These are phyloP conservation scores for Phytophthora syringae DNA, from an alignment of 352 stramenopile species.

Conservation along the genomic window DNA sequence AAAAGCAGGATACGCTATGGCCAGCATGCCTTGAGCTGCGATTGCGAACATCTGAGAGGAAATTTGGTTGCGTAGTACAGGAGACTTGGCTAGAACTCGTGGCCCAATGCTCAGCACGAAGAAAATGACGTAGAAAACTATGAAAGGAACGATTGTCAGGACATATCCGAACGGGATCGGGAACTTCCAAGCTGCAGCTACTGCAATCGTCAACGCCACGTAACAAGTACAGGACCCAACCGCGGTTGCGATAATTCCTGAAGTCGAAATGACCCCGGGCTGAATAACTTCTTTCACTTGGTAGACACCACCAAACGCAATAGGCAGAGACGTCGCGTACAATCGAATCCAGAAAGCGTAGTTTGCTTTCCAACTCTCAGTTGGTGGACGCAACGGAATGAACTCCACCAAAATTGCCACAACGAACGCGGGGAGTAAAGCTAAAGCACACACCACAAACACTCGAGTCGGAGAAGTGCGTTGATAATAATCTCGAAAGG, in stretches of 20 bases:
- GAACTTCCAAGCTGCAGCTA: slow-evolving; percentile 27
- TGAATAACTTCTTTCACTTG: slow-evolving; percentile 16
- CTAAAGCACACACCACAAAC: not conserved
- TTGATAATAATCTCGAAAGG: slow-evolving; percentile 14
- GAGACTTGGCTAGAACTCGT: not conserved
- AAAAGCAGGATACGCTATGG: slow-evolving; percentile 16
- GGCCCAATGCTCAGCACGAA: slow-evolving; percentile 23
- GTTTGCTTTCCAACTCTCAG: slow-evolving; percentile 24
- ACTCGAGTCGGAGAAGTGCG: slow-evolving; percentile 2
- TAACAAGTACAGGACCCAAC: slow-evolving; percentile 20
- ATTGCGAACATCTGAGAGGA: slow-evolving; percentile 9
- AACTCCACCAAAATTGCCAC: slow-evolving; percentile 18
- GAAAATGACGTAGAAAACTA: slow-evolving; percentile 20
- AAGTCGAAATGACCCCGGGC: not conserved
- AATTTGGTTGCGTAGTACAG: slow-evolving; percentile 2
- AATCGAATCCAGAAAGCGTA: slow-evolving; percentile 18
- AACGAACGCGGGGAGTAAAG: slow-evolving; percentile 12
- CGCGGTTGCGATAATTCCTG: slow-evolving; percentile 1
- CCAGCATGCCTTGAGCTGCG: slow-evolving; percentile 14
- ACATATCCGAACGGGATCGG: slow-evolving; percentile 28
- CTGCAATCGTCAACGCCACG: slow-evolving; percentile 11
- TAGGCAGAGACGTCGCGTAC: slow-evolving; percentile 10
- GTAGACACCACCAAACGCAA: slow-evolving; percentile 10
- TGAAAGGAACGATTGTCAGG: slow-evolving; percentile 19
- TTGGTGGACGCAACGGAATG: slow-evolving; percentile 26